Evolutionary conservation across 176 grass and related monocot species (phyloP).

Genomic region (Rhynchospora tenuis): DNA sequence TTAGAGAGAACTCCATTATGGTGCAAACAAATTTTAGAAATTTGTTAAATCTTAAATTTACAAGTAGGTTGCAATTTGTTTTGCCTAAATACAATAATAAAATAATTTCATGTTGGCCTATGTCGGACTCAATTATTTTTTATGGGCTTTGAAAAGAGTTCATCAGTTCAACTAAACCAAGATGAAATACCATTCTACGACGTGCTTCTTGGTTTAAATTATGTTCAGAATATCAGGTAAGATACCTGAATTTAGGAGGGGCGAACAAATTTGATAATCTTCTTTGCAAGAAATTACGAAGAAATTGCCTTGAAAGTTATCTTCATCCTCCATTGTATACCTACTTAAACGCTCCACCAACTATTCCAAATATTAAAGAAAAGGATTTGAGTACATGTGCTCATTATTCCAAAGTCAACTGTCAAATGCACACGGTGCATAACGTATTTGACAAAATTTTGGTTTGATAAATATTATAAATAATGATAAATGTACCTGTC

Average conservation of each 20-base stretch:
- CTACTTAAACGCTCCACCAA: conserved; percentile 27
- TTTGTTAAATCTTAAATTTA: not conserved
- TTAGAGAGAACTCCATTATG: not conserved
- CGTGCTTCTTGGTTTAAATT: not conserved
- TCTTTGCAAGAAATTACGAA: conserved; percentile 53
- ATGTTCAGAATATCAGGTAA: not conserved
- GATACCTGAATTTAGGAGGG: conserved; percentile 41
- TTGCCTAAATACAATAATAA: not conserved
- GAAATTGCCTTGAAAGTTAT: conserved; percentile 37
- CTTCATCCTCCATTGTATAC: conserved; percentile 36
- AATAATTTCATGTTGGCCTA: not conserved
- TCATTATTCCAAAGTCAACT: conserved; percentile 22
- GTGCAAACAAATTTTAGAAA: not conserved
- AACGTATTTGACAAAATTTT: not conserved
- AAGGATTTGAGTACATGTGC: not conserved
- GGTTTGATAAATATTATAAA: conserved; percentile 16
- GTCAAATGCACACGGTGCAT: conserved; percentile 12
- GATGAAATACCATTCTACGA: not conserved
- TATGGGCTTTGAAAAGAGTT: not conserved
- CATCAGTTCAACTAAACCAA: not conserved
- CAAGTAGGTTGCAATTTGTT: not conserved
- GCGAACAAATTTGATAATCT: conserved; percentile 43
- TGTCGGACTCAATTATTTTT: not conserved
- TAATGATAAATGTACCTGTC: conserved; percentile 44
- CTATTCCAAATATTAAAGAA: conserved; percentile 32